A percentile compares a stretch with the other conserved stretches of the same genome.
These are phyloP conservation scores for Urostyla sp. DNA, from an alignment of 73 alveolate species.

Conservation along the genomic window DNA sequence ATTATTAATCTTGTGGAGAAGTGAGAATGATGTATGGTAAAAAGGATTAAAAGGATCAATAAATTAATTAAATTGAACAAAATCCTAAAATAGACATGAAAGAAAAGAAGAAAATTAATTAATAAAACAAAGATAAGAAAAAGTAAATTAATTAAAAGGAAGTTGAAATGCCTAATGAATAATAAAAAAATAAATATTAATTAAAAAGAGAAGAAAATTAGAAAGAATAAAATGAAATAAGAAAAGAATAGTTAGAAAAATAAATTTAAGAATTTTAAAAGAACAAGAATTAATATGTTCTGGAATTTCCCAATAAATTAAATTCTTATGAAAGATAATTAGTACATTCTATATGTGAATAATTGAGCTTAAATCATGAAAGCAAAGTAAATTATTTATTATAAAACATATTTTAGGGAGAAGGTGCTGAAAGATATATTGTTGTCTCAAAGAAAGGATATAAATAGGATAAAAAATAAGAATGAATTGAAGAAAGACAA, in stretches of 20 bases:
- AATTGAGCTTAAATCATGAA: constrained; percentile 62
- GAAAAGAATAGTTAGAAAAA: background rate
- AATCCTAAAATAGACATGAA: constrained; percentile 55
- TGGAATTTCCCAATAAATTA: constrained; percentile 16
- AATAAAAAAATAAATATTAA: constrained; percentile 17
- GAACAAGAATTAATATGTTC: background rate
- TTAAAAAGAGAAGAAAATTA: constrained; percentile 1
- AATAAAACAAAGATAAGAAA: constrained; percentile 10
- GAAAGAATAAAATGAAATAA: constrained; percentile 11
- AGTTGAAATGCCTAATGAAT: background rate
- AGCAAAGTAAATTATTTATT: too few species aligned
- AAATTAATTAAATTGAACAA: constrained; percentile 55
- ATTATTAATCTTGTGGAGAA: constrained; percentile 84
- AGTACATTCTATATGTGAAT: constrained; percentile 76
- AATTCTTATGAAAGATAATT: constrained; percentile 71
- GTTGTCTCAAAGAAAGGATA: constrained; percentile 7
- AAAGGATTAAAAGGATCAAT: too few species aligned
- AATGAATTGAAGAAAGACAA: background rate
- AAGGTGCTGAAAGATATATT: constrained; percentile 40
- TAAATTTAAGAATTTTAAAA: constrained; percentile 3
- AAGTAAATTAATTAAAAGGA: constrained; percentile 23
- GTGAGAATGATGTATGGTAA: constrained; percentile 81
- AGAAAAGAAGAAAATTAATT: constrained; percentile 62
- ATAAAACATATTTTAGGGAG: too few species aligned
- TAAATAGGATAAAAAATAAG: background rate